Evolutionary conservation across 306 rosid species (phyloP).

Genomic region (Vigna unguiculata): DNA sequence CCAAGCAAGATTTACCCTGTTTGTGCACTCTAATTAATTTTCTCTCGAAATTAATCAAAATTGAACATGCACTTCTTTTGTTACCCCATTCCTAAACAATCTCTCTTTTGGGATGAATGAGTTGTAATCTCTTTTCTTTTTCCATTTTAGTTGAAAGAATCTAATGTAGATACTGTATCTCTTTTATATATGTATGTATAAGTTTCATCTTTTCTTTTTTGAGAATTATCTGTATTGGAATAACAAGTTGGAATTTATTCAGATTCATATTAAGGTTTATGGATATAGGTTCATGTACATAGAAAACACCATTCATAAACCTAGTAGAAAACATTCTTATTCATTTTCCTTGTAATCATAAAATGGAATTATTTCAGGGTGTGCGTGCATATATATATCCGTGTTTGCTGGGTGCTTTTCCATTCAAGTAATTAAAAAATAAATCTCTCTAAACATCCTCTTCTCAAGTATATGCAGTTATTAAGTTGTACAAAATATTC

Average conservation of each 20-base stretch:
- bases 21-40: not conserved
- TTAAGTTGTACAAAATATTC: not conserved
- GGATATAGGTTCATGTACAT: not conserved
- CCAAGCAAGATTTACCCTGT: not conserved
- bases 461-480: not conserved
- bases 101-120: slow-evolving; percentile 8
- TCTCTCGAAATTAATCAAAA: not conserved
- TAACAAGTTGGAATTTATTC: not conserved
- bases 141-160: not conserved
- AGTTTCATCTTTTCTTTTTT: not conserved
- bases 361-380: not conserved
- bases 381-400: not conserved
- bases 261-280: not conserved
- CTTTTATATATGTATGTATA: not conserved
- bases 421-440: not conserved
- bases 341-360: not conserved
- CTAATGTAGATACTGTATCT: not conserved
- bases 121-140: slow-evolving; percentile 1
- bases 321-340: not conserved
- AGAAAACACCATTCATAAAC: not conserved
- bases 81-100: slow-evolving; percentile 18
- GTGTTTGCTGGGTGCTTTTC: not conserved
- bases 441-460: not conserved
- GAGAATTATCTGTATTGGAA: not conserved
- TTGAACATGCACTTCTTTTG: not conserved